A percentile compares a stretch with the other conserved stretches of the same genome.
These are phyloP conservation scores for Ascochyta rabiei DNA, from an alignment of 2,329 filamentous ascomycete genomes.

Conservation along the genomic window DNA sequence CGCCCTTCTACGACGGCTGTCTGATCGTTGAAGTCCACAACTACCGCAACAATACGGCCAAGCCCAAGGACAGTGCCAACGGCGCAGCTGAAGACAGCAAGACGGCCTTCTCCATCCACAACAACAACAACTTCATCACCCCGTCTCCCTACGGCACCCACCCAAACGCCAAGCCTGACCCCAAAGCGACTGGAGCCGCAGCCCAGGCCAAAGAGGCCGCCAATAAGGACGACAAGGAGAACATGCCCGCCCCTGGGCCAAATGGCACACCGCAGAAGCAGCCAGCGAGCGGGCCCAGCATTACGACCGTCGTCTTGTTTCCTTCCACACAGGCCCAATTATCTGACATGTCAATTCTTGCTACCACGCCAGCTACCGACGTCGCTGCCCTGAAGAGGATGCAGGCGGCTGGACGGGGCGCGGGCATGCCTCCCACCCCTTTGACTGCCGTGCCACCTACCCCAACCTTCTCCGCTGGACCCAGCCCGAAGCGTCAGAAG, in stretches of 20 bases:
- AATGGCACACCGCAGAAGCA: constrained; percentile 55
- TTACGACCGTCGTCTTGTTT: constrained; percentile 81
- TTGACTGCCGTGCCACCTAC: constrained; percentile 60
- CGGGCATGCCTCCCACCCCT: constrained; percentile 71
- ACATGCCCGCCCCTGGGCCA: constrained; percentile 60
- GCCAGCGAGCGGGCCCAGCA: constrained; percentile 53
- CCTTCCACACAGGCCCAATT: constrained; percentile 79
- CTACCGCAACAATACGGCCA: constrained; percentile 71
- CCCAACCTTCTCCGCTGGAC: constrained; percentile 63
- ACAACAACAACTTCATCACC: constrained; percentile 87
- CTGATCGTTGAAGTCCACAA: constrained; percentile 95
- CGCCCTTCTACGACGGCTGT: constrained; percentile 88
- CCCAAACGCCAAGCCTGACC: constrained; percentile 49
- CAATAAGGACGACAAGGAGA: constrained; percentile 60
- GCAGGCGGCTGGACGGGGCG: constrained; percentile 53
- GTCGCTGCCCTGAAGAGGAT: constrained; percentile 57
- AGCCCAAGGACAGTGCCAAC: constrained; percentile 58
- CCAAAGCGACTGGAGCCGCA: constrained; percentile 33
- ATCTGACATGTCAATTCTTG: constrained; percentile 76
- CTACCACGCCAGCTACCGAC: constrained; percentile 67
- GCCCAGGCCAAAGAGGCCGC: constrained; percentile 29
- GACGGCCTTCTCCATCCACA: constrained; percentile 84
- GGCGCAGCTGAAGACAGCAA: constrained; percentile 63
- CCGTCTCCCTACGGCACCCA: constrained; percentile 85
- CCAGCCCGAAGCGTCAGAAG: constrained; percentile 72